Evolutionary conservation across 164 flowering plant genomes (phyloP).

Genomic region (Macadamia tetraphylla): DNA sequence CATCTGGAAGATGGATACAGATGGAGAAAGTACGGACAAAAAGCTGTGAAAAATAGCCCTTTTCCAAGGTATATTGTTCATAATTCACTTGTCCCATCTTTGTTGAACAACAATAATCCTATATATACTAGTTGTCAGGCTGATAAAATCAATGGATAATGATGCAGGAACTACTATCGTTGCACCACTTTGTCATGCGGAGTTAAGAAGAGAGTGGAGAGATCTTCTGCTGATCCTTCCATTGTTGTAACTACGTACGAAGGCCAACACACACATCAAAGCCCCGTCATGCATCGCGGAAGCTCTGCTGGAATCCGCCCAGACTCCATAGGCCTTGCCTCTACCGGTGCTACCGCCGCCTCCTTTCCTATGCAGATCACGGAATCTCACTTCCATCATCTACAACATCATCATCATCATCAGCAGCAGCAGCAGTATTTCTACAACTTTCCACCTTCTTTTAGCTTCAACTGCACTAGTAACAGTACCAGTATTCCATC

Average conservation of each 20-base stretch:
- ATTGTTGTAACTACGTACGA: constrained; percentile 85
- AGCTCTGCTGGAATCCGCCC: constrained; percentile 21
- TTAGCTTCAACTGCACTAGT: constrained; percentile 10
- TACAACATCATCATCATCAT: constrained; percentile 12
- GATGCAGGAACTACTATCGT: constrained; percentile 80
- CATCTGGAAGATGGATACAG: constrained; percentile 86
- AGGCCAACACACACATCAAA: constrained; percentile 76
- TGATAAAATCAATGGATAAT: not conserved
- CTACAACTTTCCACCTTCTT: constrained; percentile 23
- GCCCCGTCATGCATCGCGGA: constrained; percentile 57
- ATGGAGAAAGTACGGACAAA: constrained; percentile 21
- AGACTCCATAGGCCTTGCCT: constrained; percentile 11
- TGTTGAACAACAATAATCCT: too few relatives aligned
- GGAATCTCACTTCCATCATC: too few relatives aligned
- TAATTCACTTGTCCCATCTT: not conserved
- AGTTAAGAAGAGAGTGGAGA: constrained; percentile 89
- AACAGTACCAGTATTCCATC: constrained; percentile 1
- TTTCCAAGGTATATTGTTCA: constrained; percentile 6
- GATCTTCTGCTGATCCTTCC: constrained; percentile 65
- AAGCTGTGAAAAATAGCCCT: constrained; percentile 13
- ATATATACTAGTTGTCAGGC: too few relatives aligned
- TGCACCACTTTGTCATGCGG: constrained; percentile 78
- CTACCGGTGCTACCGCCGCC: not conserved
- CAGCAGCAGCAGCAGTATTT: constrained; percentile 20
- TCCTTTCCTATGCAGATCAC: constrained; percentile 8